Evolutionary conservation across 2,329 filamentous ascomycete species (phyloP).

Genomic region (Aureobasidium sp.): DNA sequence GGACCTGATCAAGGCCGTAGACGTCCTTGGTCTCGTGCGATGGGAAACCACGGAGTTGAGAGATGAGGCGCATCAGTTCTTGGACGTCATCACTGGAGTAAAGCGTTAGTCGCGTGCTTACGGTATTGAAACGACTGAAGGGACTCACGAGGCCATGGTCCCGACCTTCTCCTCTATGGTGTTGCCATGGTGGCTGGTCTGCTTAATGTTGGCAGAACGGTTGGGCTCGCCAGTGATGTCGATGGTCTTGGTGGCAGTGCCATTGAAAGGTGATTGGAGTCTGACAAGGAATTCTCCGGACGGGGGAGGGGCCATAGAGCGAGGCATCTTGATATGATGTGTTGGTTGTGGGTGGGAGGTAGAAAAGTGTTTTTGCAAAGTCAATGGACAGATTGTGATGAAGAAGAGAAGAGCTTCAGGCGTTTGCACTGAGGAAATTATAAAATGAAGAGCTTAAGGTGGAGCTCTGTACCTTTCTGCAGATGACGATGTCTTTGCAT

Average conservation of each 20-base stretch:
- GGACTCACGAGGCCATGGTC: constrained; percentile 29
- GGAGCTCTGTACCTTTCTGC: constrained; percentile 4
- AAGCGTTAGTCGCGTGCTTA: neutral
- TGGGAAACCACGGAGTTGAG: constrained; percentile 35
- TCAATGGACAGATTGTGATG: neutral
- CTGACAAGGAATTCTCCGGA: constrained; percentile 31
- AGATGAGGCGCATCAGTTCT: constrained; percentile 34
- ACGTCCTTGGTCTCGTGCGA: constrained; percentile 33
- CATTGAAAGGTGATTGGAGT: constrained; percentile 30
- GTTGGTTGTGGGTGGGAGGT: neutral
- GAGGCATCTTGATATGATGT: constrained; percentile 11
- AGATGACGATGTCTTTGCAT: constrained; percentile 11
- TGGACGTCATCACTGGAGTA: constrained; percentile 34
- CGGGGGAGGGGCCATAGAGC: constrained; percentile 28
- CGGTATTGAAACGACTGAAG: accelerated
- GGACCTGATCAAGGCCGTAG: constrained; percentile 33
- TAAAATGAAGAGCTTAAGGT: neutral
- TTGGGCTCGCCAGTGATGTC: constrained; percentile 38
- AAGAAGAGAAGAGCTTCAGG: neutral
- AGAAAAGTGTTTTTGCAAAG: neutral
- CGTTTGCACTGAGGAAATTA: neutral
- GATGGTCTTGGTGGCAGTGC: constrained; percentile 28
- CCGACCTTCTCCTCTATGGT: constrained; percentile 34
- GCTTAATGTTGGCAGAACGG: constrained; percentile 31
- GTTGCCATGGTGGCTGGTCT: constrained; percentile 28